Conservation (phyloP, 1,284 basidiomycete species). For the Grifola frondosa region DNA sequence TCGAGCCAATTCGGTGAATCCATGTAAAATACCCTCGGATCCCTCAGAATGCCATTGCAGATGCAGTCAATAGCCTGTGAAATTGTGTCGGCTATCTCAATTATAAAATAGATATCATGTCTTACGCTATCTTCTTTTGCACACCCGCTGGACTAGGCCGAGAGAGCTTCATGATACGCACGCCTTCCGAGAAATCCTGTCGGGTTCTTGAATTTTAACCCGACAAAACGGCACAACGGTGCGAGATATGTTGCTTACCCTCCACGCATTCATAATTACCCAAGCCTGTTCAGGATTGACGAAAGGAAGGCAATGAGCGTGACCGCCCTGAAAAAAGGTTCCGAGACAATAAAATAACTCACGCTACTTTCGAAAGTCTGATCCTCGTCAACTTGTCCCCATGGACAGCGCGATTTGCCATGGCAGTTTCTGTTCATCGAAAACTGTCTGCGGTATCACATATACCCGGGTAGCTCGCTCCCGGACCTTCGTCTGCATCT, state of each 20-base stretch:
- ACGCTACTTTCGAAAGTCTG: conserved; percentile 22
- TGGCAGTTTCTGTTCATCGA: conserved; percentile 6
- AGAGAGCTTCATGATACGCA: conserved; percentile 18
- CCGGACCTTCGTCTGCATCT: neutral
- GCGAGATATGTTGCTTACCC: conserved; percentile 19
- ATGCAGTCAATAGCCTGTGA: conserved; percentile 28
- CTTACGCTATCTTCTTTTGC: no score
- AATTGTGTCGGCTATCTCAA: neutral
- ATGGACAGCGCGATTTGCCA: conserved; percentile 16
- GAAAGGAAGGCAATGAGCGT: neutral
- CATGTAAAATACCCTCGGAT: conserved; percentile 35
- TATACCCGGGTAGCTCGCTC: conserved; percentile 2
- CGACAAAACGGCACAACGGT: neutral
- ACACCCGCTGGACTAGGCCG: no score
- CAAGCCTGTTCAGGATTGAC: conserved; percentile 29
- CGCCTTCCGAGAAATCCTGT: conserved; percentile 21
- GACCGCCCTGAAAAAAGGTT: neutral
- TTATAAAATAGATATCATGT: no score
- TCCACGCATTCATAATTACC: conserved; percentile 34
- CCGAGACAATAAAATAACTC: conserved; percentile 2
- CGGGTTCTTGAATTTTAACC: neutral
- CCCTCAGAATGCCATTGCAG: conserved; percentile 34
- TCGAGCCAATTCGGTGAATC: conserved; percentile 22
- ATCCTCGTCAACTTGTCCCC: conserved; percentile 15
- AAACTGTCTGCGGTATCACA: conserved; percentile 1